Evolutionary conservation across 2,329 filamentous ascomycete genomes (phyloP), one percentile per base, ranked within the genome.

Genomic region (Botryotinia globosa): DNA sequence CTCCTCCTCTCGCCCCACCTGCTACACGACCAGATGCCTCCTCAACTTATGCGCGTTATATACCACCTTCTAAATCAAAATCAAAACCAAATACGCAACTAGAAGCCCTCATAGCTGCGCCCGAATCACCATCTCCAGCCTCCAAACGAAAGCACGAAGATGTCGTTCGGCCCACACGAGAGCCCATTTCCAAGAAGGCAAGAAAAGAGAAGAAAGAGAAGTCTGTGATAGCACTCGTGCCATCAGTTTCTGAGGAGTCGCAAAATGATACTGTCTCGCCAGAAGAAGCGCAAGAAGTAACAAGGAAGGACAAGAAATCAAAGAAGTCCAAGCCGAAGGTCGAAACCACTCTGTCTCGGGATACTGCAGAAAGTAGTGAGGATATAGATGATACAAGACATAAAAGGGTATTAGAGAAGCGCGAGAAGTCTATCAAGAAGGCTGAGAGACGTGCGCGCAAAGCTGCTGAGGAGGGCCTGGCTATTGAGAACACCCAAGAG

Each of bases 351-450:
- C 25, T 32, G 16, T 61, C 9, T 18, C 34, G 48, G 32, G 54
- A 48, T 29, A 42, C 25, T 48, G 37, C 34, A 63, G 65, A 45
- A 32, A 56, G 45, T 34, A 12, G n/a, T 18, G 44, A 67, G 45
- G 65, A 73, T 56, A 45, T 73, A 44, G 74, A 76, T 16, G 75
- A 77, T 39, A 70, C 51, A 45, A 76, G 74, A 61, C 75, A 78
- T 51, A 88, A 85, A 74, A 81, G 83, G 0, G 82, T 90, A 6
- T 81, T 90, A 48, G 84, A 87, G 62, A 88, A 88, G 76, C 85
- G 86, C 56, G 82, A 85, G 32, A 90, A 87, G 76, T 87, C 87
- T 1, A 80, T 90, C 45, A 85, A 85, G 74, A 81, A 85, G 73
- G 82, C 85, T 5, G 81, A 85, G 61, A 83, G 84, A 72, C 77